phyloP scores from a whole-genome alignment of 371 early-diverging fungal species.

The Pancytospora philotis region DNA sequence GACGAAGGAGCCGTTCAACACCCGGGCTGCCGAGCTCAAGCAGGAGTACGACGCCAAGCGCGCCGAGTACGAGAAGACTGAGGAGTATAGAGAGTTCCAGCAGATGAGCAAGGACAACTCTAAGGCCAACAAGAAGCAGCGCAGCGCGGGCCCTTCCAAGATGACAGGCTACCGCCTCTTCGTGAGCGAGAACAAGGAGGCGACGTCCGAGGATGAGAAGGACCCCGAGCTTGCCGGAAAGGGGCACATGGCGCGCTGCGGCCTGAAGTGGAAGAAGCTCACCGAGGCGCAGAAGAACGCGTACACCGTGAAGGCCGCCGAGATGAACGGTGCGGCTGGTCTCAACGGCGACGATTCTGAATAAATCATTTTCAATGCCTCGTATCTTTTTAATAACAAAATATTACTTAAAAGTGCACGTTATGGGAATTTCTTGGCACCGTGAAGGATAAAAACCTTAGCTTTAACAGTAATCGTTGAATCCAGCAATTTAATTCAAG shows the following conservation, averaged over 20 bases:
- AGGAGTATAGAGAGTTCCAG: conserved; percentile 45
- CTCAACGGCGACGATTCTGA: not conserved
- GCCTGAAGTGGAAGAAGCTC: conserved; percentile 48
- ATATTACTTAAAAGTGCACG: too few relatives aligned
- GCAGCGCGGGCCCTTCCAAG: conserved; percentile 19
- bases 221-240: conserved; percentile 30
- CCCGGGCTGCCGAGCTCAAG: conserved; percentile 40
- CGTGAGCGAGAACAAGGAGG: conserved; percentile 43
- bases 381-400: not conserved
- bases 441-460: not conserved
- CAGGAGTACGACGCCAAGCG: conserved; percentile 40
- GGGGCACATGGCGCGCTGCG: conserved; percentile 44
- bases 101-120: conserved; percentile 22
- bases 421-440: not conserved
- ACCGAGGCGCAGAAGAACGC: conserved; percentile 38
- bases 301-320: conserved; percentile 46
- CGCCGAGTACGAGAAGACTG: conserved; percentile 56
- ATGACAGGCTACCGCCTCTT: conserved; percentile 47
- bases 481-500: not conserved
- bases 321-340: conserved; percentile 1
- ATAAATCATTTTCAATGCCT: not conserved
- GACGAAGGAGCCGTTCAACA: conserved; percentile 44
- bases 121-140: conserved; percentile 8
- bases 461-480: not conserved
- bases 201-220: conserved; percentile 32